phyloP scores from a whole-genome alignment of 2,329 filamentous ascomycete genomes.

The Microdochium trichocladiopsis region DNA sequence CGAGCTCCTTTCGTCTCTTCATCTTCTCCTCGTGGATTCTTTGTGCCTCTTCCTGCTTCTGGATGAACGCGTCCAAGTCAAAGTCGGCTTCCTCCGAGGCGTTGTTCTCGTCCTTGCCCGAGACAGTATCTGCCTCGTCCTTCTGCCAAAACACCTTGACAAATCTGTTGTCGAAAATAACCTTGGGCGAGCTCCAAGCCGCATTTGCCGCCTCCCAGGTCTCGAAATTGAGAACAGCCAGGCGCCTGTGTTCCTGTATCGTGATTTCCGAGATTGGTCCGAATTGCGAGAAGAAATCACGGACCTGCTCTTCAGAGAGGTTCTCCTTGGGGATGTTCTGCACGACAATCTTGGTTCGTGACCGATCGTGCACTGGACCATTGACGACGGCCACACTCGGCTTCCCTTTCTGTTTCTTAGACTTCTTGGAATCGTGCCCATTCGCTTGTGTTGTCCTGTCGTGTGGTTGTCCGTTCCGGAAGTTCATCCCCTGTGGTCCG shows the following conservation, averaged over 20 bases:
- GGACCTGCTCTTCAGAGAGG: slow-evolving; percentile 58
- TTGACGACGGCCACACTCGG: slow-evolving; percentile 45
- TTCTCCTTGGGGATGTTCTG: slow-evolving; percentile 71
- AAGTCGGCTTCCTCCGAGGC: slow-evolving; percentile 41
- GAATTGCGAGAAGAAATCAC: slow-evolving; percentile 65
- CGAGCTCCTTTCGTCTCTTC: slow-evolving; percentile 55
- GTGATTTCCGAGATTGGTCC: slow-evolving; percentile 57
- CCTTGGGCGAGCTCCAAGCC: slow-evolving; percentile 71
- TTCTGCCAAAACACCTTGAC: slow-evolving; percentile 79
- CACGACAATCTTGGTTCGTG: slow-evolving; percentile 64
- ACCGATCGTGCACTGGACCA: slow-evolving; percentile 54
- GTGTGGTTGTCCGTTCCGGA: background rate
- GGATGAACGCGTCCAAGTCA: slow-evolving; percentile 62
- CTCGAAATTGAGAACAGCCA: slow-evolving; percentile 65
- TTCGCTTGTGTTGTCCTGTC: background rate
- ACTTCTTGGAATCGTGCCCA: slow-evolving; percentile 6
- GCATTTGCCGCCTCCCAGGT: slow-evolving; percentile 59
- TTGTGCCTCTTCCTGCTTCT: slow-evolving; percentile 66
- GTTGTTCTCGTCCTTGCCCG: slow-evolving; percentile 20
- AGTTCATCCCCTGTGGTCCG: background rate
- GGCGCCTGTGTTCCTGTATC: slow-evolving; percentile 57
- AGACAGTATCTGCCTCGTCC: slow-evolving; percentile 30
- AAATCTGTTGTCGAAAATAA: slow-evolving; percentile 78
- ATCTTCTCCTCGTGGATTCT: slow-evolving; percentile 59
- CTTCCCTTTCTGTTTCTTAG: slow-evolving; percentile 27